Evolutionary conservation across 768 basidiomycete genomes (phyloP).

Genomic region (Porphyrellus cyaneotinctus): DNA sequence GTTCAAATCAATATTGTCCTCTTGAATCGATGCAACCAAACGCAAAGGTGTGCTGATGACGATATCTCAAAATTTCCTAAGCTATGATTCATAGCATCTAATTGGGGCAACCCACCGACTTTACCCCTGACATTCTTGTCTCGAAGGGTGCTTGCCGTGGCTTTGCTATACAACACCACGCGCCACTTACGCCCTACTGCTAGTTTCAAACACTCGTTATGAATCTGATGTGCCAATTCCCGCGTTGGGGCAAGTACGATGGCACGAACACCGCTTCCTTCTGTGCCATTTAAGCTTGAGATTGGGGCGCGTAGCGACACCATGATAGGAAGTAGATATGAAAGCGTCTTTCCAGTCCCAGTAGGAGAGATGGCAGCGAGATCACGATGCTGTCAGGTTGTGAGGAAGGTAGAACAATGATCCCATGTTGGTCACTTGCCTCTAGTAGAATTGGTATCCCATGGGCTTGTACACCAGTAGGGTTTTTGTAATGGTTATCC

Average conservation of each 20-base stretch:
- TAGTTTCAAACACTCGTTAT: slow-evolving; percentile 83
- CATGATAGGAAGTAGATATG: slow-evolving; percentile 85
- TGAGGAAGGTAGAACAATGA: not conserved
- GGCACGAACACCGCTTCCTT: slow-evolving; percentile 64
- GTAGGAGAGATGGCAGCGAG: slow-evolving; percentile 94
- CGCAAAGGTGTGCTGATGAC: slow-evolving; percentile 91
- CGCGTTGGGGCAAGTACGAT: slow-evolving; percentile 88
- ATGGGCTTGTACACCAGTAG: slow-evolving; percentile 80
- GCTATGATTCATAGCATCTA: not conserved
- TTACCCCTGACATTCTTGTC: slow-evolving; percentile 69
- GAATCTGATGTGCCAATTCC: slow-evolving; percentile 94
- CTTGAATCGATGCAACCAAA: slow-evolving; percentile 74
- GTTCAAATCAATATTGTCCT: slow-evolving; percentile 58
- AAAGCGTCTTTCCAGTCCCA: slow-evolving; percentile 94
- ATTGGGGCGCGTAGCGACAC: slow-evolving; percentile 52
- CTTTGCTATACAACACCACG: slow-evolving; percentile 80
- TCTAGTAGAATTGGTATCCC: slow-evolving; percentile 78
- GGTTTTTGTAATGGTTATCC: slow-evolving; percentile 55
- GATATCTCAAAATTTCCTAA: slow-evolving; percentile 54
- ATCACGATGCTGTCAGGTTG: slow-evolving; percentile 59
- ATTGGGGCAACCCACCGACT: slow-evolving; percentile 53
- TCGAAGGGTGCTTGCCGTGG: slow-evolving; percentile 78
- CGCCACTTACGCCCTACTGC: slow-evolving; percentile 82
- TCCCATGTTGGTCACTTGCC: slow-evolving; percentile 37
- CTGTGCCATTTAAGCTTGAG: slow-evolving; percentile 41